Evolutionary conservation across 371 early-diverging fungal species (phyloP).

Genomic region (Mycotypha africana): DNA sequence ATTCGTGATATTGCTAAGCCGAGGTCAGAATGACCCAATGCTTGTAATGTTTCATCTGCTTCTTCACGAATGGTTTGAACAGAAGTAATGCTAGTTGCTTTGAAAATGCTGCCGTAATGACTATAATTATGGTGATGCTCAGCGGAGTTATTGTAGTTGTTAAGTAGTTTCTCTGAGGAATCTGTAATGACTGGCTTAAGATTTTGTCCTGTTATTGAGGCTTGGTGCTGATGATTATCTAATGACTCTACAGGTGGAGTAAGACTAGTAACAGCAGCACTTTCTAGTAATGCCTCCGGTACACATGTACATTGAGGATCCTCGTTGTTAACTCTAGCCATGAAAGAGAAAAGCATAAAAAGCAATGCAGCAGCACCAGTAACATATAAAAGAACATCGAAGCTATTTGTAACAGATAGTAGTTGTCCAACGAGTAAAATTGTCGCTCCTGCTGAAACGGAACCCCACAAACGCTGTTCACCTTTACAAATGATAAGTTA

Average conservation of each 20-base stretch:
- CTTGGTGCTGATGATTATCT: background rate
- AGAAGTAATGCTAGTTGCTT: conserved; percentile 17
- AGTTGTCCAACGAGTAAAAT: conserved; percentile 33
- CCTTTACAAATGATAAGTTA: conserved; percentile 25
- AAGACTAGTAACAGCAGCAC: too few relatives aligned
- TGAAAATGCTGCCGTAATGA: conserved; percentile 17
- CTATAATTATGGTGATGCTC: background rate
- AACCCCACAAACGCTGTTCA: conserved; percentile 40
- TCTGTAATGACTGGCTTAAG: conserved; percentile 4
- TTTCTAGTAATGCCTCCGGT: background rate
- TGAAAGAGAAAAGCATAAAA: conserved; percentile 17
- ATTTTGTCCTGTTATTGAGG: conserved; percentile 2
- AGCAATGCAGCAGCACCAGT: conserved; percentile 20
- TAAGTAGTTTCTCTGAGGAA: background rate
- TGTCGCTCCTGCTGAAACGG: conserved; percentile 32
- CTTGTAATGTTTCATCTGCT: conserved; percentile 28
- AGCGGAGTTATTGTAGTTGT: conserved; percentile 11
- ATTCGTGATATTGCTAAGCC: conserved; percentile 32
- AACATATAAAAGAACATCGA: conserved; percentile 30
- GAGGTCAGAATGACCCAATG: conserved; percentile 13
- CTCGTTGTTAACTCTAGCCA: conserved; percentile 3
- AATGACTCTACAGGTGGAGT: background rate
- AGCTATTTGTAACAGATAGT: conserved; percentile 18
- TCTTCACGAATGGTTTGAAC: conserved; percentile 28
- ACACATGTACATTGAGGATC: background rate